Evolutionary conservation across 169 alveolate genomes (phyloP), one percentile per base, ranked within the genome.

Genomic region (Cryptosporidium sp.): DNA sequence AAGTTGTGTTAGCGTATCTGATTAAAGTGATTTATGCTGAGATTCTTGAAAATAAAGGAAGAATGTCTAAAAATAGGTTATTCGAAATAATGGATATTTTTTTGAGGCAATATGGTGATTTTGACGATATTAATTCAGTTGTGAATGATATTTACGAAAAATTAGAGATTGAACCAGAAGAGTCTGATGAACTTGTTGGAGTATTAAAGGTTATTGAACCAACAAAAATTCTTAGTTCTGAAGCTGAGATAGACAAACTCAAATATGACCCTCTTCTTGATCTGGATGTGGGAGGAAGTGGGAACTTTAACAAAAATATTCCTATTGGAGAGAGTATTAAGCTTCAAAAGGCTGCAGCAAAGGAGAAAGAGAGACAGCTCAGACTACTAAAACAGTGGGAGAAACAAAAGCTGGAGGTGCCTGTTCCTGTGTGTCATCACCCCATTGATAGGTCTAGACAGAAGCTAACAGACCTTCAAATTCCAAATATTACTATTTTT

Each of bases 401-500:
- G 50, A 95, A 94, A 84, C 92, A 91, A 85, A 93, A 94, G 84
- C 86, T 92, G n/a, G 95, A 94, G 73, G 91, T 94, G 29, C 97
- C 97, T 26, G 93, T 95, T 35, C 96, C 95, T 21, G 91, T 80
- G 61, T 84, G 95, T 55, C 92, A 87, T 5, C 96, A 95, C 45
- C 94, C 58, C 91, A 93, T 74, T 85, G 86, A 65, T 91, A 85
- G 91, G 92, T 93, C 85, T 91, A 37, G 89, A 23, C 80, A 73
- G 58, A 93, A 93, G 92, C 62, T 93, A 91, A 85, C 69, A 69
- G 97, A 94, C 75, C 94, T 95, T 33, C 84, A 91, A 84, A 94
- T 97, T 35, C 96, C 94, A 39, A 91, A 95, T 35, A 93, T 98
- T 71, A 94, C 95, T 21, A 93, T 98, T 61, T 93, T 96, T 70